Evolutionary conservation across 805 yeast species (phyloP), one percentile per base, ranked within the genome.

Genomic region (Pichia manshurica): DNA sequence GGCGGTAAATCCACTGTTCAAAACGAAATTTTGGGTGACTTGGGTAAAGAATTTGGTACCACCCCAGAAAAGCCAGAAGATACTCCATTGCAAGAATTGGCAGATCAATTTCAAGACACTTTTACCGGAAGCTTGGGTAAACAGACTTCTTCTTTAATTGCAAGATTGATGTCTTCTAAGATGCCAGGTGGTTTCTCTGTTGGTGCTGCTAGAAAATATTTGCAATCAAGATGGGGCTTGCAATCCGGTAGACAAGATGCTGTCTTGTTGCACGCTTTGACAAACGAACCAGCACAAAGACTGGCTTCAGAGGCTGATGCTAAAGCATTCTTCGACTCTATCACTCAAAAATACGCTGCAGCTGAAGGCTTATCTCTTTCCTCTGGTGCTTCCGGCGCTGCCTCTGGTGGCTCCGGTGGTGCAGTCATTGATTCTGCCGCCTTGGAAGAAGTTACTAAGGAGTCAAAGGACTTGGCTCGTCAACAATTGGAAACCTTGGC

Each of bases 51-150:
- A 72, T 93, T 93, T 63, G 97, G 98, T 61, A 71, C 93, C 39
- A 90, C 97, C 43, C 99, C 99, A 38, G 99, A 93, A 71, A 93
- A 93, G 71, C 97, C 99, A 53, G 99, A 93, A 72, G 99, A 93
- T 64, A 86, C 96, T 38, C 99, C 99, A 53, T 77, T 93, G 59
- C 86, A 81, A 63, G 99, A 93, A 70, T 81, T 93, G 66, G 97
- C 98, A 42, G 98, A 88, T 64, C 82, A 79, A 60, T 87, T 93
- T 79, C 96, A 91, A 73, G 96, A 88, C 55, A 73, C 90, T 23
- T 93, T 88, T 74, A 65, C 72, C 56, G 98, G 98, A 57, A 77
- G 81, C 55, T 78, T 93, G 56, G 99, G 99, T 67, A 93, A 93
- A 69, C 96, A 90, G 62, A 84, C 98, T 2, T 71, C 89, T 34